These are phyloP conservation scores for Crithidia bombi DNA, from an alignment of 208 protist species.

Conservation along the genomic window DNA sequence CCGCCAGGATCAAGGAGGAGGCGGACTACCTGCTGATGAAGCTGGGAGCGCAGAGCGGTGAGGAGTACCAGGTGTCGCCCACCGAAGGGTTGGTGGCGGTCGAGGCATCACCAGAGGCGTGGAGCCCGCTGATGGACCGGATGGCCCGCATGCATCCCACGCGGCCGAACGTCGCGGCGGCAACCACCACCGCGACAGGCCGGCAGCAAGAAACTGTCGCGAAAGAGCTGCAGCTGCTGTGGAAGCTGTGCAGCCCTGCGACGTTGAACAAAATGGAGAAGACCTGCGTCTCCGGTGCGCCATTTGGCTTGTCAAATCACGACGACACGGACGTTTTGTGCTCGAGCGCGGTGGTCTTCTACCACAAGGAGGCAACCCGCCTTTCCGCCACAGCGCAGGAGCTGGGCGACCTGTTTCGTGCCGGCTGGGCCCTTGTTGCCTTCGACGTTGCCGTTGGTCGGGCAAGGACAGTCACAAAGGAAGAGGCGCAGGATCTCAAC, in stretches of 20 bases:
- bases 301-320: slow-evolving; percentile 28
- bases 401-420: slow-evolving; percentile 23
- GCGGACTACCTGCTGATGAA: slow-evolving; percentile 39
- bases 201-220: background rate
- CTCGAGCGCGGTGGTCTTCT: slow-evolving; percentile 61
- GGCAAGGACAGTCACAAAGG: slow-evolving; percentile 45
- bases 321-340: slow-evolving; percentile 59
- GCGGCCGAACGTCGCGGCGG: background rate
- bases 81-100: slow-evolving; percentile 37
- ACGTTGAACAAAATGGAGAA: slow-evolving; percentile 48
- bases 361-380: slow-evolving; percentile 45
- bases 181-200: background rate
- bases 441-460: slow-evolving; percentile 59
- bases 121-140: slow-evolving; percentile 35
- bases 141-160: slow-evolving; percentile 25
- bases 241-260: slow-evolving; percentile 63
- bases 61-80: slow-evolving; percentile 34
- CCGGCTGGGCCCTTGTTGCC: slow-evolving; percentile 60
- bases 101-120: slow-evolving; percentile 38
- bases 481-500: slow-evolving; percentile 56
- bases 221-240: slow-evolving; percentile 48
- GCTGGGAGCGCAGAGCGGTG: slow-evolving; percentile 30
- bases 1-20: slow-evolving; percentile 37
- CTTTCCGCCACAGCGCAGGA: slow-evolving; percentile 23
- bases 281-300: slow-evolving; percentile 27